phyloP scores from a whole-genome alignment of 2,329 filamentous ascomycete species.

The Epichloe bromicola region DNA sequence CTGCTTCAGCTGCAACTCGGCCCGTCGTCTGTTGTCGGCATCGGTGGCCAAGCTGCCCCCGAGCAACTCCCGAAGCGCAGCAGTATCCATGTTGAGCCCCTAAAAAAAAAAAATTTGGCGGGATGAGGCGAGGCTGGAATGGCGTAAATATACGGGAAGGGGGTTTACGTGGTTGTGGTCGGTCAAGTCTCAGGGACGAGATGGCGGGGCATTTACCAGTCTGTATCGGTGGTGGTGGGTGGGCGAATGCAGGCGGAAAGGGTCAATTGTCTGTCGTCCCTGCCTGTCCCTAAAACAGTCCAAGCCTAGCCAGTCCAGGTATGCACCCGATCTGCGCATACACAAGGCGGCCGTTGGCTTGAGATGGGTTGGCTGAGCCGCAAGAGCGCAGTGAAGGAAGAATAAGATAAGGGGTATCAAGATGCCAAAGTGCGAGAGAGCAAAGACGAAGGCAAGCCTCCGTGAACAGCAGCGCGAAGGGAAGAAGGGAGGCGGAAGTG shows the following conservation, averaged over 20 bases:
- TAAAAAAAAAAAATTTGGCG: neutral
- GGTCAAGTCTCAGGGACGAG: conserved; percentile 1
- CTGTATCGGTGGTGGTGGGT: neutral
- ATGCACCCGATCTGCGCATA: neutral
- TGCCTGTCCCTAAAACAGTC: neutral
- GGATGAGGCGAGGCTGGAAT: neutral
- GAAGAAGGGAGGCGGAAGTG: neutral
- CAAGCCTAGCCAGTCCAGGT: neutral
- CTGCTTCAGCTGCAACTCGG: conserved; percentile 71
- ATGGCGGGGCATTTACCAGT: conserved; percentile 6
- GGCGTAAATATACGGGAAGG: neutral
- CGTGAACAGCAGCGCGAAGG: neutral
- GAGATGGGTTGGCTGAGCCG: neutral
- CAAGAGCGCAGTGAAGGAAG: neutral
- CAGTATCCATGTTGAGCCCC: conserved; percentile 50
- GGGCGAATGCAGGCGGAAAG: neutral
- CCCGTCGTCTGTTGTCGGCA: conserved; percentile 60
- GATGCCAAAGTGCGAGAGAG: neutral
- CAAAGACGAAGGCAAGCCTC: neutral
- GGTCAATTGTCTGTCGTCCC: neutral
- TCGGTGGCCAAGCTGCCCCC: conserved; percentile 65
- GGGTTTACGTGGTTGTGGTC: conserved; percentile 1
- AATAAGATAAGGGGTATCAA: neutral
- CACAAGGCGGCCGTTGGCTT: neutral
- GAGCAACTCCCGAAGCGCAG: conserved; percentile 63